Evolutionary conservation across 805 yeast genomes (phyloP).

Genomic region (Clavispora vitiphila): DNA sequence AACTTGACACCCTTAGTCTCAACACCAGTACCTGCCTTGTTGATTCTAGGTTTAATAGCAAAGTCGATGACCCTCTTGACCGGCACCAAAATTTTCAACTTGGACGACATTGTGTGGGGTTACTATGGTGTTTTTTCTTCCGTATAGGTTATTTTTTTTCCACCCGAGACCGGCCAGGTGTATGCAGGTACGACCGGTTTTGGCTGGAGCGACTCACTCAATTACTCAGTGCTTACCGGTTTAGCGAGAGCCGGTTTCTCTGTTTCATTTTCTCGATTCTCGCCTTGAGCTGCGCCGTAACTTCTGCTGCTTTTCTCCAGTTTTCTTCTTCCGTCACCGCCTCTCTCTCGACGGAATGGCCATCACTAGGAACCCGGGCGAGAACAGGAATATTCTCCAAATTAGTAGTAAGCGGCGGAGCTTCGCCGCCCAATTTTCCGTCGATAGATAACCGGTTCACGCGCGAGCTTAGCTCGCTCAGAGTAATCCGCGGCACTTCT

Average conservation of each 20-base stretch:
- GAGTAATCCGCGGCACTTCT: constrained; percentile 16
- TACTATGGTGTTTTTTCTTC: background rate
- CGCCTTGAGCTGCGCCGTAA: constrained; percentile 78
- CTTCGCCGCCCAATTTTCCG: constrained; percentile 16
- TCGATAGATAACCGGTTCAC: constrained; percentile 39
- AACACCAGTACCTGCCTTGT: constrained; percentile 76
- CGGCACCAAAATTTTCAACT: constrained; percentile 79
- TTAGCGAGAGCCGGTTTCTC: constrained; percentile 27
- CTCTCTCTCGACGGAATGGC: constrained; percentile 14
- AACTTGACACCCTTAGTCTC: constrained; percentile 88
- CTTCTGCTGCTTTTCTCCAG: constrained; percentile 89
- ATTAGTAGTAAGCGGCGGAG: constrained; percentile 14
- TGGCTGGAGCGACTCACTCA: no score
- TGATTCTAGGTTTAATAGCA: constrained; percentile 89
- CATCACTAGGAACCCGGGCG: constrained; percentile 16
- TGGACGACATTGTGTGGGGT: constrained; percentile 21
- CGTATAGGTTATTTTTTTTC: background rate
- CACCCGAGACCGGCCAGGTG: constrained; percentile 2
- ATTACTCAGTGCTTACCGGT: constrained; percentile 11
- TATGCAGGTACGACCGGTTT: constrained; percentile 9
- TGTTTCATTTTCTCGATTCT: constrained; percentile 88
- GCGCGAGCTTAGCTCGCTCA: constrained; percentile 36
- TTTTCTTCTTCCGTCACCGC: constrained; percentile 53
- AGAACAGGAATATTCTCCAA: constrained; percentile 7
- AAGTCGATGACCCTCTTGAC: constrained; percentile 93